Percentiles rank a stretch among this genome's conserved stretches.
Evolutionary conservation across 345 rosid genomes (phyloP).

Genomic region (Pseudoturritis turrita): DNA sequence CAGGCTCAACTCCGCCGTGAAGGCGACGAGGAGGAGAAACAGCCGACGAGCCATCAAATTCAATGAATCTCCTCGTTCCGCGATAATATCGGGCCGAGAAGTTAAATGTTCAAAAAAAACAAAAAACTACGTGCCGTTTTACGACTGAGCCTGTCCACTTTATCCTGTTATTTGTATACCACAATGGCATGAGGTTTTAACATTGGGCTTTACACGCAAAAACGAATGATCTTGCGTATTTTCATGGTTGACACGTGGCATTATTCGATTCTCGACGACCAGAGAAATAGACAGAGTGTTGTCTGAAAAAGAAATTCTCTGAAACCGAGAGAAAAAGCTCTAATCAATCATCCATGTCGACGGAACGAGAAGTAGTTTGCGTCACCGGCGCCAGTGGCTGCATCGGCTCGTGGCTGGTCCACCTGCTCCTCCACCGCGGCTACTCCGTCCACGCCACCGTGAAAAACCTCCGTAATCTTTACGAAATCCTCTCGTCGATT

Average conservation of each 20-base stretch:
- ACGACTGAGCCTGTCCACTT: background rate
- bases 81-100: background rate
- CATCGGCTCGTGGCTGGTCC: conserved; percentile 88
- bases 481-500: background rate
- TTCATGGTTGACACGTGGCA: conserved; percentile 11
- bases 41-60: conserved; percentile 24
- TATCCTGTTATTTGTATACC: background rate
- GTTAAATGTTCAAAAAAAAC: background rate
- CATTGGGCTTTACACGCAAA: background rate
- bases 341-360: conserved; percentile 33
- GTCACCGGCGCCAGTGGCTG: conserved; percentile 96
- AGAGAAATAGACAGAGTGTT: background rate
- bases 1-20: conserved; percentile 19
- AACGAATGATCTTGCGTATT: background rate
- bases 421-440: conserved; percentile 68
- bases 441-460: conserved; percentile 87
- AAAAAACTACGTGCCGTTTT: conserved; percentile 11
- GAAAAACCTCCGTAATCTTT: conserved; percentile 54
- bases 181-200: background rate
- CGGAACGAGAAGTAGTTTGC: conserved; percentile 56
- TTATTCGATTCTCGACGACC: background rate
- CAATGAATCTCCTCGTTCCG: background rate
- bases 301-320: conserved; percentile 2
- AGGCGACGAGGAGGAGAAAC: conserved; percentile 22
- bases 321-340: conserved; percentile 5